These are phyloP conservation scores for Croton laevigatus DNA, from an alignment of 441 rosid species.

Conservation along the genomic window DNA sequence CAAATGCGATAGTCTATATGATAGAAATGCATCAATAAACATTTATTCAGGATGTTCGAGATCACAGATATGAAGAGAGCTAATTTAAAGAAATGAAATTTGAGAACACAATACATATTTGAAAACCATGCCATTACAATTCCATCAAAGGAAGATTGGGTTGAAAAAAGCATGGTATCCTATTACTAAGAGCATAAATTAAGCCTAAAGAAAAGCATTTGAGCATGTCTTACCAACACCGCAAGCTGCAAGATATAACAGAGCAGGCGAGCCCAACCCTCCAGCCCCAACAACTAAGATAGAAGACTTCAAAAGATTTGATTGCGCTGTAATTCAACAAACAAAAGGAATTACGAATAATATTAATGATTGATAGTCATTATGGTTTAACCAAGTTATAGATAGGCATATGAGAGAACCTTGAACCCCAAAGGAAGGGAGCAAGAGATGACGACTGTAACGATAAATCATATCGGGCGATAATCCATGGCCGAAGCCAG, in stretches of 20 bases:
- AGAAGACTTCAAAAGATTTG: constrained; percentile 77
- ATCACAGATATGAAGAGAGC: neutral
- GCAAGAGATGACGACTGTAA: constrained; percentile 88
- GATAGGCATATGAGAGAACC: constrained; percentile 33
- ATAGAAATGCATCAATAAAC: too few species aligned
- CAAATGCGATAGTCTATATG: neutral
- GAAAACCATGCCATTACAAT: neutral
- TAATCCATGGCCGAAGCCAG: constrained; percentile 45
- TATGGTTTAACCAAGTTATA: neutral
- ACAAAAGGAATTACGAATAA: neutral
- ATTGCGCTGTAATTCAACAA: constrained; percentile 46
- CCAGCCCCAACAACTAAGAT: constrained; percentile 93
- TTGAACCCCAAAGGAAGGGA: constrained; percentile 85
- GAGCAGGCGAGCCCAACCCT: constrained; percentile 90
- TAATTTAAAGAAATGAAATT: neutral
- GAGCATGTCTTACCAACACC: constrained; percentile 62
- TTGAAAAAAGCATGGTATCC: neutral
- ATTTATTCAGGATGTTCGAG: too few species aligned
- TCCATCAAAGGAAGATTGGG: neutral
- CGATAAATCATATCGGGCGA: constrained; percentile 68
- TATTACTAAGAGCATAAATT: neutral
- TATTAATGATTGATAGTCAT: neutral
- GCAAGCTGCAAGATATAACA: constrained; percentile 87
- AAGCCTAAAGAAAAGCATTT: neutral
- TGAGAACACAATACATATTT: too few species aligned